These are phyloP conservation scores for Ustilago trichophora DNA, from an alignment of 1,284 basidiomycete genomes.

Conservation along the genomic window DNA sequence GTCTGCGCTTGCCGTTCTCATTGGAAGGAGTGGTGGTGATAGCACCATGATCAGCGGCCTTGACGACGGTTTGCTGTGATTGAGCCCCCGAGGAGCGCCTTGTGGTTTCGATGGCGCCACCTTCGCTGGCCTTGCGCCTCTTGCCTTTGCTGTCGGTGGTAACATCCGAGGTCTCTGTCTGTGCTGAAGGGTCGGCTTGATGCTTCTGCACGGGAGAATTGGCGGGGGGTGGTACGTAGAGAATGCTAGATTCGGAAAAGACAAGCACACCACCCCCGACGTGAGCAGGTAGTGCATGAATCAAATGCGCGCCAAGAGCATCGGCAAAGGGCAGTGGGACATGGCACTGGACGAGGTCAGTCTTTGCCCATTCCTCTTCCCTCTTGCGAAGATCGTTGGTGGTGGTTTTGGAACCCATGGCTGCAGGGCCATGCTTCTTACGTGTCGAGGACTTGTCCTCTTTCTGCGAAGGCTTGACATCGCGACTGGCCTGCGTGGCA, in stretches of 20 bases:
- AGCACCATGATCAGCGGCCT: background rate
- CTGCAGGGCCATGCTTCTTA: constrained; percentile 51
- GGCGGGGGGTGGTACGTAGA: constrained; percentile 53
- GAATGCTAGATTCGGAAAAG: constrained; percentile 55
- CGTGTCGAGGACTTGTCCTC: constrained; percentile 20
- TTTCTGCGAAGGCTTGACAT: constrained; percentile 11
- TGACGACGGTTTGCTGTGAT: background rate
- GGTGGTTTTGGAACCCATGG: constrained; percentile 38
- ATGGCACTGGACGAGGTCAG: constrained; percentile 51
- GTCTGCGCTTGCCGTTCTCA: constrained; percentile 52
- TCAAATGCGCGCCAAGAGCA: constrained; percentile 54
- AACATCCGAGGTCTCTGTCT: constrained; percentile 1
- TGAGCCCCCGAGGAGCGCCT: constrained; percentile 15
- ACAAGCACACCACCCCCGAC: constrained; percentile 61
- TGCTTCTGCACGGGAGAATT: too few relatives aligned
- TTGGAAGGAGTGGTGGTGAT: constrained; percentile 27
- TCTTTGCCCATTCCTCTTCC: constrained; percentile 47
- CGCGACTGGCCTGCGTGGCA: constrained; percentile 20
- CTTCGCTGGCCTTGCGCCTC: constrained; percentile 49
- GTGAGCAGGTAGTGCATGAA: constrained; percentile 48
- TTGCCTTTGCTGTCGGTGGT: constrained; percentile 33
- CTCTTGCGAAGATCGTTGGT: constrained; percentile 25
- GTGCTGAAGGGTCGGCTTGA: background rate
- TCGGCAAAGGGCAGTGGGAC: constrained; percentile 59
- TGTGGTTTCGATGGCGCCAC: constrained; percentile 16